Evolutionary conservation across 805 yeast genomes (phyloP), one percentile per base, ranked within the genome.

Genomic region (Pichia exigua): DNA sequence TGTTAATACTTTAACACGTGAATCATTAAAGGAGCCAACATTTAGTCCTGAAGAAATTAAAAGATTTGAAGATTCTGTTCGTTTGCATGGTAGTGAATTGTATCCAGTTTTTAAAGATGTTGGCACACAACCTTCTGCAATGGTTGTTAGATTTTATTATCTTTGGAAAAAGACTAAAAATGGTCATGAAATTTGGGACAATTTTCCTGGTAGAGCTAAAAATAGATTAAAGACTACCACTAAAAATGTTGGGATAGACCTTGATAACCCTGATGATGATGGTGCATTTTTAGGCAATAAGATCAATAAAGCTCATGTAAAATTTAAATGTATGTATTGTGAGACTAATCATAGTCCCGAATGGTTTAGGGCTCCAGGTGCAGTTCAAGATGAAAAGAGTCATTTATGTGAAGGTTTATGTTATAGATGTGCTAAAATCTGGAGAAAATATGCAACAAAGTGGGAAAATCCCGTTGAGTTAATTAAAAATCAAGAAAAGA

Each of bases 371-470:
- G 77, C 83, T 1, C 84, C 94, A 1, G 94, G 92, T 1, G 75
- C 73, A 28, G 69, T 73, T 2, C 66, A 66, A 5, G 65, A 68
- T 4, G 68, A 68, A 8, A 59, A 62, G 0, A 58, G 62, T 11
- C 62, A 69, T 7, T 60, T 69, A 1, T 68, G 81, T 2, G 66
- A 73, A 17, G 97, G 90, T 0, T 69, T 92, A 15, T 92, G 99
- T 65, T 68, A 76, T 28, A 73, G 98, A 49, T 92, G 99, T 71
- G 96, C 97, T 0, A 75, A 86, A 52, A 63, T 94, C 28, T 92
- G 98, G 98, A 76, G 96, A 65, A 71, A 95, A 41, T 92, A 92
- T 65, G 97, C 90, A 0, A 82, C 87, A 0, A 74, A 73, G 11
- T 94, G 98, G 98, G 88, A 83, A 57, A 81, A 80, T 35, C 96